Conservation (phyloP, 2,329 filamentous ascomycete species). For the Cladosporium sp. region DNA sequence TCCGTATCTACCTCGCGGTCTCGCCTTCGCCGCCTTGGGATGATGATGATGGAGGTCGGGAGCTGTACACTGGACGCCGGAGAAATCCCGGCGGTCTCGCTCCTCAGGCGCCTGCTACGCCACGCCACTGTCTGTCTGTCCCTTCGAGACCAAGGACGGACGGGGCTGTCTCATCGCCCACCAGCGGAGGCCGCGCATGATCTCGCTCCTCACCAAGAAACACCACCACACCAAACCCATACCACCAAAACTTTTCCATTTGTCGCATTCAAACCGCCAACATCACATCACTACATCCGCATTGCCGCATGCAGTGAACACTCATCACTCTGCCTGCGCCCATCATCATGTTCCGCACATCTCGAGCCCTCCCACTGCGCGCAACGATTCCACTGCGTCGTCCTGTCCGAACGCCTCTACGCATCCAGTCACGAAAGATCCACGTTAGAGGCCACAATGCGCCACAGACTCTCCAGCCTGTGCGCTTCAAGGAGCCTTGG, state of each 20-base stretch:
- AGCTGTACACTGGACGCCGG: background rate
- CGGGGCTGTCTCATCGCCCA: background rate
- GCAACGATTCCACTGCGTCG: constrained; percentile 7
- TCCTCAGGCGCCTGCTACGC: constrained; percentile 3
- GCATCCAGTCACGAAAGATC: constrained; percentile 3
- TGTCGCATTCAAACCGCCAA: background rate
- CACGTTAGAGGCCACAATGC: background rate
- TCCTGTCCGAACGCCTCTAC: background rate
- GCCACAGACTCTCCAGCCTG: constrained; percentile 6
- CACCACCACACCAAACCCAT: constrained; percentile 2
- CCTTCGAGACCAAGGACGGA: no score
- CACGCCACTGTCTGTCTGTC: background rate
- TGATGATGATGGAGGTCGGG: constrained; percentile 9
- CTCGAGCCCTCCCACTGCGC: constrained; percentile 19
- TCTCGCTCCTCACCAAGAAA: constrained; percentile 1
- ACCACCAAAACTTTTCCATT: constrained; percentile 13
- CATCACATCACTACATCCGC: background rate
- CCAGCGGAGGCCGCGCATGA: background rate
- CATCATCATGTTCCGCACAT: constrained; percentile 13
- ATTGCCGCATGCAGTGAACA: constrained; percentile 5
- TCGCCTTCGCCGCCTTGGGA: constrained; percentile 9
- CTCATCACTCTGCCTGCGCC: background rate
- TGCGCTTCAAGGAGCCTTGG: constrained; percentile 21
- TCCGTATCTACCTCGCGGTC: background rate
- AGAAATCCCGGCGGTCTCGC: background rate